Evolutionary conservation across 2,329 filamentous ascomycete species (phyloP), one percentile per base, ranked within the genome.

Genomic region (Hypoxylon sp.): DNA sequence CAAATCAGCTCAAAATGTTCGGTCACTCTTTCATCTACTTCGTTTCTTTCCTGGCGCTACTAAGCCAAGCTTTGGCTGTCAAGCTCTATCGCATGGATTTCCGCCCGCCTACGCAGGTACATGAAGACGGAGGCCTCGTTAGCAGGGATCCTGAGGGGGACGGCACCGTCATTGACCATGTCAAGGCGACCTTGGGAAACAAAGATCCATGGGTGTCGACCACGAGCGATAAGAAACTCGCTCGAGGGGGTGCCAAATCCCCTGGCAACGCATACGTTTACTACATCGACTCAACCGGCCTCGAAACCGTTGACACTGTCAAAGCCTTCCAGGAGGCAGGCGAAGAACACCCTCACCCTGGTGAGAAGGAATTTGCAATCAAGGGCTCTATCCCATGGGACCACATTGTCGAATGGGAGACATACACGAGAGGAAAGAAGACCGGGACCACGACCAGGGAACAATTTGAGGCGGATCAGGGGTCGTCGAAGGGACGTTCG

Each of bases 331-430:
- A 46, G 43, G 5, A 25, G 43, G 19, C 19, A 27, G 11, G 19
- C 43, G 21, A 46, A n/a, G 11, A 25, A n/a, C 43, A 46, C 21
- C 43, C 43, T 27, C 43, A 46, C 3, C 43, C 43, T 25, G 43
- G 43, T 2, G 43, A 46, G 43, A 46, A 46, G 43, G 43, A 46
- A 8, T 46, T 34, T 23, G 19, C 39, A 11, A 5, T 55, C n/a
- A 30, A 55, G 5, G 39, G 52, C 39, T 25, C 16, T 32, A 7
- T 55, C 25, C 52, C 52, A 7, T 55, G 52, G 52, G 39, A 46
- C 16, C 25, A 55, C 52, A 55, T 55, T 16, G 23, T 29, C n/a
- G 3, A 55, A 21, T 55, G 52, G 52, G 52, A 55, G 29, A 55
- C 52, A 3, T 45, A 45, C 39, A 46, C 12, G 4, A 55, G 39